Evolutionary conservation across 2,329 filamentous ascomycete species (phyloP).

Genomic region (Calonectria leucothoes): DNA sequence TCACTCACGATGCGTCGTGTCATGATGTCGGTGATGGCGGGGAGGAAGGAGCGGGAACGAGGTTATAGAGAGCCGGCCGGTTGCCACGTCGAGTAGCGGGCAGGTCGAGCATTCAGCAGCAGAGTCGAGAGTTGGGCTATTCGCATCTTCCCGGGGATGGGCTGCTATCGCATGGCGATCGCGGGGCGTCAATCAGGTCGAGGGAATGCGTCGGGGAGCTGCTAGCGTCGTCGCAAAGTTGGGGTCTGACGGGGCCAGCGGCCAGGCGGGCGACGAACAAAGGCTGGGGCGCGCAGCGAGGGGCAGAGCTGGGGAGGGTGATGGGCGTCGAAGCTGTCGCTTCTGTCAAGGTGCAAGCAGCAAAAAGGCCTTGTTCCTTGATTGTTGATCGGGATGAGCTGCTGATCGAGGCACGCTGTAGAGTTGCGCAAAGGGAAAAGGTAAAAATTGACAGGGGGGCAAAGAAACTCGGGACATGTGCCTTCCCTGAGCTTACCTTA

Average conservation of each 20-base stretch:
- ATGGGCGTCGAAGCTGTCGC: background rate
- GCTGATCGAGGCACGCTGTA: background rate
- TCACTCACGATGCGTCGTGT: slow-evolving; percentile 52
- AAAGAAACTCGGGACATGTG: slow-evolving; percentile 5
- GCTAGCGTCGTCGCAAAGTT: slow-evolving; percentile 19
- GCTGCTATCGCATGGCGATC: slow-evolving; percentile 41
- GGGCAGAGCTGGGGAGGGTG: background rate
- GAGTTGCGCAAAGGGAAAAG: slow-evolving; percentile 4
- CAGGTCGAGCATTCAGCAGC: slow-evolving; percentile 36
- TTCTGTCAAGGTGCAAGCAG: background rate
- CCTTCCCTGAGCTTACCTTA: background rate
- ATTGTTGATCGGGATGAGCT: background rate
- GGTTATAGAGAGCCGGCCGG: slow-evolving; percentile 17
- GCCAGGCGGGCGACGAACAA: background rate
- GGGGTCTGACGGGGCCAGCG: background rate
- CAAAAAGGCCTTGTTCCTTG: background rate
- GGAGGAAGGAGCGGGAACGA: slow-evolving; percentile 1
- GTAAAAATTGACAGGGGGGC: background rate
- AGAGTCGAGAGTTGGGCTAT: slow-evolving; percentile 32
- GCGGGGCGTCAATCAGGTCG: slow-evolving; percentile 23
- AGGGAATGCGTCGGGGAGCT: slow-evolving; percentile 16
- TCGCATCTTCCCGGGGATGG: slow-evolving; percentile 41
- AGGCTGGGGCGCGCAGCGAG: background rate
- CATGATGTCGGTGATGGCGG: slow-evolving; percentile 40
- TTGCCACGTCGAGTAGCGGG: slow-evolving; percentile 31